Base-by-base conservation (phyloP, 2,329 filamentous ascomycete genomes). In the Ceratocystis huliohia region DNA sequence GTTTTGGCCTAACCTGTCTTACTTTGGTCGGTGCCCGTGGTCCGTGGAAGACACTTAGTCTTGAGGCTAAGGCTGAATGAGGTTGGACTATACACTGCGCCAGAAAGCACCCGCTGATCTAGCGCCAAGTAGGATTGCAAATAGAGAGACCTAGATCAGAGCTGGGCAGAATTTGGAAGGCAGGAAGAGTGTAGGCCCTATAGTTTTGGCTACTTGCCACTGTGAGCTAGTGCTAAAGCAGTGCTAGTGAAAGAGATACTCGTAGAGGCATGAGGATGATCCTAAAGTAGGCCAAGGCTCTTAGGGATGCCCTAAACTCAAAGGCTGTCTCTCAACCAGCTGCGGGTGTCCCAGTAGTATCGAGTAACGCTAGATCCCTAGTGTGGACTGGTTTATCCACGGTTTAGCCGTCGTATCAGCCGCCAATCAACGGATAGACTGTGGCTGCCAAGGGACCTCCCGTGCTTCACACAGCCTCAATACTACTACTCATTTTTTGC, bases 391-490 rank as follows among this genome's bases (percentile, higher is more conserved):
- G 53, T 30, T 22, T 57, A 17, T 13, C 53, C 53, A 28, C 5
- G n/a, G 46, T 22, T 50, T 20, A 20, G 3, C 22, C n/a, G 17
- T 50, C n/a, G 48, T 25, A 20, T 25, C 48, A 50, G 15, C 48
- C n/a, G 5, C 48, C 48, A 50, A 25, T 41, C 37, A 41, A 41
- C 1, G 37, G 37, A 41, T 13, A 4, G 37, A 10, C 56, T 10
- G 30, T 57, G 7, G 28, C n/a, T 37, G 28, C 28, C 6, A 17
- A 59, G 56, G 56, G 56, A 59, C 56, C 37, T 59, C 13, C 56
- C 28, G 56, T 33, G 56, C 28, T 37, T n/a, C 25, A 59, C 56
- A 59, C 56, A 33, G 56, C 56, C 56, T 37, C 56, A 37, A 28
- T 59, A n/a, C 56, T 59, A n/a, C 56, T 59, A 59, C 22, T 22